Conservation (phyloP, 2,329 filamentous ascomycete species). For the Colletotrichum sublineola region DNA sequence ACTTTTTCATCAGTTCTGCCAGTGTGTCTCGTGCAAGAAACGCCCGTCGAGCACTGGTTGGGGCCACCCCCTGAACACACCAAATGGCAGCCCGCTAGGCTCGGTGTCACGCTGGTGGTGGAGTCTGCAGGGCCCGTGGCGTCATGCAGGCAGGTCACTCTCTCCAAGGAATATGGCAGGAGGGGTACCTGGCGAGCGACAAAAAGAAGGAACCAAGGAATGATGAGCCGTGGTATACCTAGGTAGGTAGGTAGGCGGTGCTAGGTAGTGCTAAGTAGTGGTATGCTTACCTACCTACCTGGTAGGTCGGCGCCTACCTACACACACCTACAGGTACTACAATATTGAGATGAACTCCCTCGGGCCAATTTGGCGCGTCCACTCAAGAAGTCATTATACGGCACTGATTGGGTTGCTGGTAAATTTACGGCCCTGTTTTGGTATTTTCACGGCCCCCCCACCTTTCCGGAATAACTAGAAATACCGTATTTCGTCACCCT, state of each 20-base stretch:
- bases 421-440: too few relatives aligned
- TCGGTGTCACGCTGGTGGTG: conserved; percentile 9
- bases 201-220: conserved; percentile 9
- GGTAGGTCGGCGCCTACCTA: too few relatives aligned
- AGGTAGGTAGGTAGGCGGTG: too few relatives aligned
- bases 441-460: too few relatives aligned
- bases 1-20: background rate
- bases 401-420: conserved; percentile 31
- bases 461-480: too few relatives aligned
- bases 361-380: conserved; percentile 8
- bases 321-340: background rate
- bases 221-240: background rate
- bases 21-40: conserved; percentile 8
- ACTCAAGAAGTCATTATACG: background rate
- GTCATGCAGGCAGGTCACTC: conserved; percentile 37
- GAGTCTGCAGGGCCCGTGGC: conserved; percentile 31
- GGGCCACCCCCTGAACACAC: conserved; percentile 10
- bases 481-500: too few relatives aligned
- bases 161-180: conserved; percentile 5
- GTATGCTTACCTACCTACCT: too few relatives aligned
- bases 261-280: too few relatives aligned
- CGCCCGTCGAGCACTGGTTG: background rate
- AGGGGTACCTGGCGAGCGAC: background rate
- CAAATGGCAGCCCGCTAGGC: conserved; percentile 3
- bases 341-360: conserved; percentile 18